A percentile compares a stretch with the other conserved stretches of the same genome.
Evolutionary conservation across 352 stramenopile species (phyloP).

Genomic region (Phytophthora ramorum): DNA sequence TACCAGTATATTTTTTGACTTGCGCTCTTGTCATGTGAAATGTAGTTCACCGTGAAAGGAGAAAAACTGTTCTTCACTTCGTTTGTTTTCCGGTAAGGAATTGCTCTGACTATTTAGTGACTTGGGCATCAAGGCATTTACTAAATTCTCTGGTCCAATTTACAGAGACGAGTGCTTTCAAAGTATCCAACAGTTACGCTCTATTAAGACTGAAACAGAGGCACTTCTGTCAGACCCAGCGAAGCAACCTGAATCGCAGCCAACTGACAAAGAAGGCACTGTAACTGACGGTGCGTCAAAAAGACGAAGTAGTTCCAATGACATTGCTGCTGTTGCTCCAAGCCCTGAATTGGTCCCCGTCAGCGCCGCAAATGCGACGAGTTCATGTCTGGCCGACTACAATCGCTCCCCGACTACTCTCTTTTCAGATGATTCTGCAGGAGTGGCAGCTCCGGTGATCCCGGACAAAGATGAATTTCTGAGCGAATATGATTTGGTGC

Average conservation of each 20-base stretch:
- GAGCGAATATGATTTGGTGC: conserved; percentile 73
- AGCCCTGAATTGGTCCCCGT: conserved; percentile 16
- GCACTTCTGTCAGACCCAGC: conserved; percentile 50
- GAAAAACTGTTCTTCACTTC: conserved; percentile 85
- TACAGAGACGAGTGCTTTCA: conserved; percentile 85
- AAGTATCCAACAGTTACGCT: conserved; percentile 76
- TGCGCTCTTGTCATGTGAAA: conserved; percentile 2
- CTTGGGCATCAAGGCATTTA: not conserved
- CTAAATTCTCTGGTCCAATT: conserved; percentile 2
- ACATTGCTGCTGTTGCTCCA: conserved; percentile 36
- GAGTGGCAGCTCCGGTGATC: conserved; percentile 26
- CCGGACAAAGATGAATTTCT: conserved; percentile 59
- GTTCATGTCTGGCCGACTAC: conserved; percentile 8
- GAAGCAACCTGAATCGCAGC: conserved; percentile 4
- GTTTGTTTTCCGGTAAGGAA: conserved; percentile 81
- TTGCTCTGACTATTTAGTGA: not conserved
- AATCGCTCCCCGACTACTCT: conserved; percentile 7
- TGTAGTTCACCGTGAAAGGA: conserved; percentile 67
- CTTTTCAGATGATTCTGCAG: conserved; percentile 15
- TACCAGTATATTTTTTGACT: not conserved
- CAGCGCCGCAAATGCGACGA: conserved; percentile 1
- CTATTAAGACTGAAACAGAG: conserved; percentile 78
- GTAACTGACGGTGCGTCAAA: conserved; percentile 13
- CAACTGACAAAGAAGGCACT: conserved; percentile 1
- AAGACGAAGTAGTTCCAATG: conserved; percentile 28